Conservation (phyloP, 768 basidiomycete species). For the Russula brevipes region DNA sequence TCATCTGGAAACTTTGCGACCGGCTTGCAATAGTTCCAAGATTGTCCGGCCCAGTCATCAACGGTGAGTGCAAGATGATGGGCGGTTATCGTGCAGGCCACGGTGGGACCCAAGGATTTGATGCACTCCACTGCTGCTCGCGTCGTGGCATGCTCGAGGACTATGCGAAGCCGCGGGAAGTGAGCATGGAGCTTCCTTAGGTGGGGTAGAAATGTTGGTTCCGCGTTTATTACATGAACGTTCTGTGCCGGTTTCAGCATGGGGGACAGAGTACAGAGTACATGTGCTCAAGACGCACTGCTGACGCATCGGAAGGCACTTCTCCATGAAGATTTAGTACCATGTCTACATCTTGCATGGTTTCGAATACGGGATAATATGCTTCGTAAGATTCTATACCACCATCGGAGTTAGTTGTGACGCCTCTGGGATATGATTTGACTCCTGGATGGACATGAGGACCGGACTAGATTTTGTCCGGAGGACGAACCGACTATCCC, state of each 20-base stretch:
- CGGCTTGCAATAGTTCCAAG: slow-evolving; percentile 96
- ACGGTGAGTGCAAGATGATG: slow-evolving; percentile 93
- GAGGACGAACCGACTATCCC: slow-evolving; percentile 59
- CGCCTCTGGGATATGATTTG: slow-evolving; percentile 95
- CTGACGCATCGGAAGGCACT: slow-evolving; percentile 76
- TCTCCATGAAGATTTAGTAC: slow-evolving; percentile 97
- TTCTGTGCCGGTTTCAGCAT: slow-evolving; percentile 45
- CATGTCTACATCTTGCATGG: slow-evolving; percentile 90
- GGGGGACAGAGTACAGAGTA: background rate
- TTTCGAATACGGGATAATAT: slow-evolving; percentile 90
- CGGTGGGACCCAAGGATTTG: slow-evolving; percentile 68
- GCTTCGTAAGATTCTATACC: slow-evolving; percentile 94
- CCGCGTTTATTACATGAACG: slow-evolving; percentile 90
- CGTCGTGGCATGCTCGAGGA: slow-evolving; percentile 95
- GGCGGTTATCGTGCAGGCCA: slow-evolving; percentile 95
- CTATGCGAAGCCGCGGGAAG: slow-evolving; percentile 90
- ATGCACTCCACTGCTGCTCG: slow-evolving; percentile 86
- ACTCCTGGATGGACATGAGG: slow-evolving; percentile 46
- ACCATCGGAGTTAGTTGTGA: slow-evolving; percentile 94
- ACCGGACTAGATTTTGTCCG: background rate
- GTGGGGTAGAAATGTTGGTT: slow-evolving; percentile 83
- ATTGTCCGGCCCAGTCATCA: slow-evolving; percentile 94
- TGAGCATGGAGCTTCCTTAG: slow-evolving; percentile 70
- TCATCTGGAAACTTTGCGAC: slow-evolving; percentile 96
- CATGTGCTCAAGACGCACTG: slow-evolving; percentile 37